Percentiles rank a stretch among this genome's conserved stretches.
These are phyloP conservation scores for Aureobasidium sp. DNA, from an alignment of 2,329 filamentous ascomycete species.

Conservation along the genomic window DNA sequence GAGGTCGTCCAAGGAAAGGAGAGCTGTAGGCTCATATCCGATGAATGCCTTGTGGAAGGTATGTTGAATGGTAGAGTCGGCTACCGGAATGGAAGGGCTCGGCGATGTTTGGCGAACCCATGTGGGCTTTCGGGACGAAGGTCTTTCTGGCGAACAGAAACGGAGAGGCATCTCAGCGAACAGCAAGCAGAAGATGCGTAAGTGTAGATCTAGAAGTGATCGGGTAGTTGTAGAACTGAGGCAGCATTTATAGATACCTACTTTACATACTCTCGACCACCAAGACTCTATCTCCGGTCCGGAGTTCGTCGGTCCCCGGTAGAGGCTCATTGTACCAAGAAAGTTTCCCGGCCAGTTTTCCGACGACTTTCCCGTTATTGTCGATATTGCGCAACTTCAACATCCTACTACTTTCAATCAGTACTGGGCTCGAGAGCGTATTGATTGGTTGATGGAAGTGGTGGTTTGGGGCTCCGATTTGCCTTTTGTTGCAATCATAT, in stretches of 20 bases:
- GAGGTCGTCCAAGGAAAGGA: slow-evolving; percentile 47
- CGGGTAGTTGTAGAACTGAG: no score
- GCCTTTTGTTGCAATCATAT: slow-evolving; percentile 14
- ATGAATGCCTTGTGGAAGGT: slow-evolving; percentile 54
- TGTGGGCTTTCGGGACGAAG: background rate
- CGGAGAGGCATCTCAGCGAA: background rate
- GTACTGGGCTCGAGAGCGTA: background rate
- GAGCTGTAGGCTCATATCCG: slow-evolving; percentile 48
- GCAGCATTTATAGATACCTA: background rate
- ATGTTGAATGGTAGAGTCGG: background rate
- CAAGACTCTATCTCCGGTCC: no score
- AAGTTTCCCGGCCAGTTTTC: no score
- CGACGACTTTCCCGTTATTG: background rate
- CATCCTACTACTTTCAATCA: background rate
- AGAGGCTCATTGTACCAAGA: no score
- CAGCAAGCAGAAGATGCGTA: background rate
- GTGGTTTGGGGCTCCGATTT: background rate
- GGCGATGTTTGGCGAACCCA: background rate
- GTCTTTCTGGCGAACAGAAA: background rate
- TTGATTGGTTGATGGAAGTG: background rate
- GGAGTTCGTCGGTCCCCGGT: no score
- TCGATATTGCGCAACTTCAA: background rate
- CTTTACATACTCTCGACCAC: background rate
- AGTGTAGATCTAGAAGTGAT: background rate
- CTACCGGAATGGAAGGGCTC: background rate